These are phyloP conservation scores for Ophiostoma ulmi DNA, from an alignment of 2,329 filamentous ascomycete species.

Conservation along the genomic window DNA sequence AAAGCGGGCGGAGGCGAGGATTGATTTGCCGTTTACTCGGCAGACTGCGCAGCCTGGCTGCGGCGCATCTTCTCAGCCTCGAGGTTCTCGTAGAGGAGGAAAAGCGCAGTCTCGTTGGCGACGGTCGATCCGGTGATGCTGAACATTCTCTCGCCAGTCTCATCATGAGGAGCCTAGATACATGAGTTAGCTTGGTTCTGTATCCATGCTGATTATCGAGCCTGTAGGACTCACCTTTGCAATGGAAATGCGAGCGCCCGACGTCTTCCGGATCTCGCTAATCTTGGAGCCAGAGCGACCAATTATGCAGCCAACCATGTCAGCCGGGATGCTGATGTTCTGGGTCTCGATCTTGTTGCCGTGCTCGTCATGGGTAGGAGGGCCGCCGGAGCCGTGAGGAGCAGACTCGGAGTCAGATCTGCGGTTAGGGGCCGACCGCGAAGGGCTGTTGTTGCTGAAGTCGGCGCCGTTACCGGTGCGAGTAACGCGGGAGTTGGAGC, in stretches of 20 bases:
- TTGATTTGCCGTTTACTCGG: constrained; percentile 41
- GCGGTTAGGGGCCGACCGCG: constrained; percentile 61
- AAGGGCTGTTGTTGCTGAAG: constrained; percentile 76
- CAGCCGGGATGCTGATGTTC: constrained; percentile 98
- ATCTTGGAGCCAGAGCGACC: constrained; percentile 94
- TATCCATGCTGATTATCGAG: not conserved
- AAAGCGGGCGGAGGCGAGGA: constrained; percentile 22
- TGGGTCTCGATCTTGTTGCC: constrained; percentile 97
- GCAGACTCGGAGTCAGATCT: constrained; percentile 79
- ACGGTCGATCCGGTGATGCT: constrained; percentile 94
- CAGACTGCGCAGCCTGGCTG: constrained; percentile 56
- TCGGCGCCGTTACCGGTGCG: constrained; percentile 96
- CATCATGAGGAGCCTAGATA: constrained; percentile 75
- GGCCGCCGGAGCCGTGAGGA: constrained; percentile 74
- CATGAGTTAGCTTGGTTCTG: not conserved
- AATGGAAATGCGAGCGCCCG: constrained; percentile 93
- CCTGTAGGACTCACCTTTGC: constrained; percentile 61
- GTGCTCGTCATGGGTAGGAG: constrained; percentile 87
- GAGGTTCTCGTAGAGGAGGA: constrained; percentile 96
- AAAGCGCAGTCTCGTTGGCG: constrained; percentile 92
- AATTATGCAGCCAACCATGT: constrained; percentile 99
- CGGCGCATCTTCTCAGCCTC: constrained; percentile 99
- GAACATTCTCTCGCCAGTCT: constrained; percentile 98
- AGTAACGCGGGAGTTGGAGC: constrained; percentile 68
- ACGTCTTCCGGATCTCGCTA: constrained; percentile 95